These are phyloP conservation scores for Pleurotus tuber-regium DNA, from an alignment of 768 basidiomycete species.

Conservation along the genomic window DNA sequence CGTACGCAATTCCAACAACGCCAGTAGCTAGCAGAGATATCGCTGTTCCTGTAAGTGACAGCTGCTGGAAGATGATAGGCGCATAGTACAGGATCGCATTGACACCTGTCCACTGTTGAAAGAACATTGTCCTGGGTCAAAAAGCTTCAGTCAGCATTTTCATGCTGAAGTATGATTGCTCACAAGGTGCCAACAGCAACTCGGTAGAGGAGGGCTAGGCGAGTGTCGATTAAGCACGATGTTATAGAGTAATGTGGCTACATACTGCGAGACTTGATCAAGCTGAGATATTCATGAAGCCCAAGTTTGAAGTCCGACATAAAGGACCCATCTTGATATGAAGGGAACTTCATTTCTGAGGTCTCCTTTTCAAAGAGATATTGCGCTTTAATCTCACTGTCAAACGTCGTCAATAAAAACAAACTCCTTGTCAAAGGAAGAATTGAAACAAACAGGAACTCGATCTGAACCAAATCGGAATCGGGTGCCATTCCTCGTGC, in stretches of 20 bases:
- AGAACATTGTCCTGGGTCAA: slow-evolving; percentile 71
- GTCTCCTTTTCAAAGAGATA: slow-evolving; percentile 72
- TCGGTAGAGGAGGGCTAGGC: slow-evolving; percentile 55
- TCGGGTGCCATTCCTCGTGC: slow-evolving; percentile 56
- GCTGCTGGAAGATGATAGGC: slow-evolving; percentile 60
- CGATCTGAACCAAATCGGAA: slow-evolving; percentile 66
- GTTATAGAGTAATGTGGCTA: background rate
- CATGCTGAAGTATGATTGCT: slow-evolving; percentile 17
- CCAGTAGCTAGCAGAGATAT: slow-evolving; percentile 54
- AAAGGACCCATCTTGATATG: slow-evolving; percentile 60
- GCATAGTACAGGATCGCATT: slow-evolving; percentile 80
- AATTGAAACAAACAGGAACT: slow-evolving; percentile 56
- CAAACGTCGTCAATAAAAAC: background rate
- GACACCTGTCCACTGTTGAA: slow-evolving; percentile 81
- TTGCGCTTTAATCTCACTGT: slow-evolving; percentile 71
- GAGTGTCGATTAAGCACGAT: slow-evolving; percentile 1
- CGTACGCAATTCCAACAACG: slow-evolving; percentile 77
- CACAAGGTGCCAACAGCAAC: slow-evolving; percentile 59
- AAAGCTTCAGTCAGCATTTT: slow-evolving; percentile 3
- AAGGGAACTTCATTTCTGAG: slow-evolving; percentile 51
- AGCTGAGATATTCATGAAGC: slow-evolving; percentile 56
- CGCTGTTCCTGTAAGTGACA: slow-evolving; percentile 62
- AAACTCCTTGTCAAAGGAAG: background rate
- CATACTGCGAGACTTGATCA: slow-evolving; percentile 50
- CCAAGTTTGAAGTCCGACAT: slow-evolving; percentile 61